Evolutionary conservation across 306 rosid genomes (phyloP), one percentile per base, ranked within the genome.

Genomic region (Mimosa pudica): DNA sequence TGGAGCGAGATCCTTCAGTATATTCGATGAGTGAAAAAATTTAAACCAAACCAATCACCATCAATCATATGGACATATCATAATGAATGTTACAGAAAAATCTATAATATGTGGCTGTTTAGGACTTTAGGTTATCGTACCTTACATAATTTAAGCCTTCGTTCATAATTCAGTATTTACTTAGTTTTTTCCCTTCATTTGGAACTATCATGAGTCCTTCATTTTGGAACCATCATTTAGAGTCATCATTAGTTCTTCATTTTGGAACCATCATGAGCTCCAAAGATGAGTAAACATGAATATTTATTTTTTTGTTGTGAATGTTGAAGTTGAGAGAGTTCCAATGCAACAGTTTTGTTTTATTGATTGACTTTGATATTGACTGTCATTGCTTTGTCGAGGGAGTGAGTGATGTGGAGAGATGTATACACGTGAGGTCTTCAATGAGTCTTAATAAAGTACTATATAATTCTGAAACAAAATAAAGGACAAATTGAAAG

Each of bases 351-450:
- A 30, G 83, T 67, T 38, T 63, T 71, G 44, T 68, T 72, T 52
- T 65, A 64, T 77, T 67, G 70, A 45, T 45, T 64, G 35, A 54
- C 75, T 71, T 51, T 35, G 47, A 73, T 52, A 20, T 64, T 65
- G 70, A 45, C 68, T 78, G 32, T 78, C 74, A 69, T 41, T 41
- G 16, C 77, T 68, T 74, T 49, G 69, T 79, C 55, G 70, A 77
- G 79, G 82, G 44, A 41, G 9, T 24, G 35, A 41, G 13, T 36
- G 68, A 55, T 45, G n/a, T 20, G 41, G 65, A 60, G 65, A 24
- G 36, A 20, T 71, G 14, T 41, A 66, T 67, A 51, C 45, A 30
- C 35, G 62, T 54, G 81, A 8, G 46, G 47, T 68, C 68, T 78
- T 46, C 75, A 35, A 49, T 51, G 51, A 77, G 51, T 48, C 36